phyloP scores from a whole-genome alignment of 495 filamentous ascomycete species.

The Podospora tetraspora region DNA sequence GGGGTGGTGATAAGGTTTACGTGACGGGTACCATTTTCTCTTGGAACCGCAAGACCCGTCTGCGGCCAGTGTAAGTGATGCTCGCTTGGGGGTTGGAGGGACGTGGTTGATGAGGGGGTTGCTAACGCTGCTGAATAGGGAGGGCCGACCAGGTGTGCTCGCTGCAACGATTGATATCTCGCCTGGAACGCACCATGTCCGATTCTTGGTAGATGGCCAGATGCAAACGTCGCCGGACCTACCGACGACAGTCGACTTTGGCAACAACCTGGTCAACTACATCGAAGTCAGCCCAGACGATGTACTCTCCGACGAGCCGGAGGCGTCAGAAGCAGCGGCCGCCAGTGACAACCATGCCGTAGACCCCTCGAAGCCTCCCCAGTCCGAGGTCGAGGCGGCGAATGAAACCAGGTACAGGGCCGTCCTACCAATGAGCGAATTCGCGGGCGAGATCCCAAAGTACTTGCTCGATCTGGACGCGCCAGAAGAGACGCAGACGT shows the following conservation, averaged over 20 bases:
- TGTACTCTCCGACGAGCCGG: slow-evolving; percentile 17
- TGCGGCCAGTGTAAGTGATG: slow-evolving; percentile 74
- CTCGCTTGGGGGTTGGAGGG: neutral
- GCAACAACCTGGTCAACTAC: slow-evolving; percentile 95
- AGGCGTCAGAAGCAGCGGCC: slow-evolving; percentile 11
- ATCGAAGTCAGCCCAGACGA: slow-evolving; percentile 86
- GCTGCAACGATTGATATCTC: slow-evolving; percentile 72
- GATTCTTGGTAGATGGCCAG: slow-evolving; percentile 89
- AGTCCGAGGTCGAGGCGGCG: slow-evolving; percentile 35
- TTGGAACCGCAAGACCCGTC: slow-evolving; percentile 86
- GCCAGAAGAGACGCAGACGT: slow-evolving; percentile 66
- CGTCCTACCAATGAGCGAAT: slow-evolving; percentile 42
- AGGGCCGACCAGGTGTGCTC: slow-evolving; percentile 54
- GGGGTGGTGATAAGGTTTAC: slow-evolving; percentile 78
- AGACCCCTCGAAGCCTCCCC: slow-evolving; percentile 30
- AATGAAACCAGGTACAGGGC: slow-evolving; percentile 39
- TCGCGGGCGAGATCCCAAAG: slow-evolving; percentile 65
- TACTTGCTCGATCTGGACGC: slow-evolving; percentile 83
- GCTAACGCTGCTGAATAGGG: slow-evolving; percentile 34
- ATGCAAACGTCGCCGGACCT: slow-evolving; percentile 83
- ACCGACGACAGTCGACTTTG: slow-evolving; percentile 93
- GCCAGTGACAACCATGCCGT: slow-evolving; percentile 28
- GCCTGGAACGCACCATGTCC: slow-evolving; percentile 92
- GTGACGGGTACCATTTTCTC: slow-evolving; percentile 94
- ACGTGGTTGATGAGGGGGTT: neutral